Conservation (phyloP, 129 eudicot genomes). For the Tanacetum coccineum region DNA sequence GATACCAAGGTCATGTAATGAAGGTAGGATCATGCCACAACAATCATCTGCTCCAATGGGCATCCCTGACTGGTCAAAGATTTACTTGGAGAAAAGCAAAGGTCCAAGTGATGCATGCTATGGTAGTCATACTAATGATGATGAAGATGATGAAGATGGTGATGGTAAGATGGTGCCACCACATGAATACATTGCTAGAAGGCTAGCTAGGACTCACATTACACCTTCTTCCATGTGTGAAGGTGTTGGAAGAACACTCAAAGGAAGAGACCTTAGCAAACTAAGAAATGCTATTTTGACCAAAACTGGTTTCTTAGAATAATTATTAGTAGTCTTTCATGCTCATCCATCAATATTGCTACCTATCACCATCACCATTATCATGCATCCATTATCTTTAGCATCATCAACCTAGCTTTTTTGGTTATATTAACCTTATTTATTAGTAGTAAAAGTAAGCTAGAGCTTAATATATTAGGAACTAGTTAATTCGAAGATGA, state of each 20-base stretch:
- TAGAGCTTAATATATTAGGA: conserved; percentile 19
- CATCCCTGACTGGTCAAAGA: conserved; percentile 54
- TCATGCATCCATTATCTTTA: conserved; percentile 6
- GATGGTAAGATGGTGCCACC: conserved; percentile 54
- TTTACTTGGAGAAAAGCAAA: conserved; percentile 34
- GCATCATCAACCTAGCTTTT: conserved; percentile 14
- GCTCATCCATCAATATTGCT: conserved; percentile 13
- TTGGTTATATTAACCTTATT: background rate
- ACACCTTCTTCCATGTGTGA: conserved; percentile 58
- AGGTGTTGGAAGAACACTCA: conserved; percentile 65
- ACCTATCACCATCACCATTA: background rate
- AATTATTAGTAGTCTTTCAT: conserved; percentile 1
- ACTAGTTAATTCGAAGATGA: conserved; percentile 16
- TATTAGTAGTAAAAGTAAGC: conserved; percentile 4
- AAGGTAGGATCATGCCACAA: conserved; percentile 31
- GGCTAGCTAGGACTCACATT: conserved; percentile 50
- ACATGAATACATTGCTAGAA: conserved; percentile 56
- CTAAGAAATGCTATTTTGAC: conserved; percentile 59
- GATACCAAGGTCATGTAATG: conserved; percentile 38
- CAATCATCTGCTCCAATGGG: conserved; percentile 47
- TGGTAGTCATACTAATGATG: conserved; percentile 2
- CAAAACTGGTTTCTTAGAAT: conserved; percentile 63
- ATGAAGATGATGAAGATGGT: conserved; percentile 35
- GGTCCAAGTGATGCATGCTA: conserved; percentile 32
- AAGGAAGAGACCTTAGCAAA: conserved; percentile 69